phyloP scores from a whole-genome alignment of 768 basidiomycete species.

The Saitozyma sp. region DNA sequence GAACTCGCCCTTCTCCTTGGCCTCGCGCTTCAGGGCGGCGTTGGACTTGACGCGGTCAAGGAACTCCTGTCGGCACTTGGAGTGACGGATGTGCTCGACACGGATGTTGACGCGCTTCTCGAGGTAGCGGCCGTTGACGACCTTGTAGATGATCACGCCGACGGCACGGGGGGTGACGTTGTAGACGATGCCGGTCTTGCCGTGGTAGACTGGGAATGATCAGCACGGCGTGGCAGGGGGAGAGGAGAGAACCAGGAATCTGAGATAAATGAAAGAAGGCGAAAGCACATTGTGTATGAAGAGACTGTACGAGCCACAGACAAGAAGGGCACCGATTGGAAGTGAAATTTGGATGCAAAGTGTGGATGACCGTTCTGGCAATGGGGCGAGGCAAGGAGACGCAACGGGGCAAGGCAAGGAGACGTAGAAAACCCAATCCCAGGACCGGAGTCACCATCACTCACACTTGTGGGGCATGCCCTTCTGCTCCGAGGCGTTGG shows the following conservation, averaged over 20 bases:
- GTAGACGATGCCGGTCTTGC: conserved; percentile 97
- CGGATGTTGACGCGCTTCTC: conserved; percentile 99
- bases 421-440: neutral
- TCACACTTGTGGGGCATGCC: conserved; percentile 99
- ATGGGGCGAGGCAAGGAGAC: too few relatives aligned
- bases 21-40: conserved; percentile 75
- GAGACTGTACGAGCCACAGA: neutral
- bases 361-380: too few relatives aligned
- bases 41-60: conserved; percentile 92
- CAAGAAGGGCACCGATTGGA: neutral
- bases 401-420: neutral
- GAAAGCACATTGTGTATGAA: neutral
- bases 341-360: neutral
- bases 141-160: conserved; percentile 95
- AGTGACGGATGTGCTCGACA: conserved; percentile 93
- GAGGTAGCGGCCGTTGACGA: conserved; percentile 97
- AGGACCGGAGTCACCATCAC: conserved; percentile 49
- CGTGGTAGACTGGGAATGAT: conserved; percentile 54
- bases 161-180: conserved; percentile 94
- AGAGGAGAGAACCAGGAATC: neutral
- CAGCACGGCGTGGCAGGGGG: neutral
- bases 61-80: conserved; percentile 97
- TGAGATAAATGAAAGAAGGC: neutral
- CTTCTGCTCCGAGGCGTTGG: conserved; percentile 98
- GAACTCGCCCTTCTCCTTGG: conserved; percentile 90